phyloP scores from a whole-genome alignment of 176 grass and related monocot genomes.

The Paspalum notatum region DNA sequence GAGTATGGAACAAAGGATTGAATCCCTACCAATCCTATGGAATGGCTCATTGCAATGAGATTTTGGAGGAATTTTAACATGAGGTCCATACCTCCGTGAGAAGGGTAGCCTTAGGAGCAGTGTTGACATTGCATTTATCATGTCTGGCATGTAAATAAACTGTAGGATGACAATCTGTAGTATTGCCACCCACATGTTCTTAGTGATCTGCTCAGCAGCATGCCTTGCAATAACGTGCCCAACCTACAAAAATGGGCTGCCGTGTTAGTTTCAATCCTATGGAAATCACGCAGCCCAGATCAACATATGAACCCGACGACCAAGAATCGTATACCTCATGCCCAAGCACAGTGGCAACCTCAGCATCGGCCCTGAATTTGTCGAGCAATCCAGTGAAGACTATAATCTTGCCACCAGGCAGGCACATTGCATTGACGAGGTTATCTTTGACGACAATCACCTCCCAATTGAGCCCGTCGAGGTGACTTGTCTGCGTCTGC shows the following conservation, averaged over 20 bases:
- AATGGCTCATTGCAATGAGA: too few species aligned
- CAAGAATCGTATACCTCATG: constrained; percentile 73
- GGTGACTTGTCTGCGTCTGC: constrained; percentile 55
- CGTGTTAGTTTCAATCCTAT: constrained; percentile 17
- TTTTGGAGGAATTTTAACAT: too few species aligned
- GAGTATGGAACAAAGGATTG: too few species aligned
- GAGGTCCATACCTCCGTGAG: constrained; percentile 86
- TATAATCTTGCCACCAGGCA: constrained; percentile 91
- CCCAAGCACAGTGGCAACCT: constrained; percentile 81
- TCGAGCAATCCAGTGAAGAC: constrained; percentile 87
- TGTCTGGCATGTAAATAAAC: constrained; percentile 91
- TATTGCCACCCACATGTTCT: constrained; percentile 63
- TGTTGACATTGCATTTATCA: constrained; percentile 73
- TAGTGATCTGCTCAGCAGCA: constrained; percentile 71
- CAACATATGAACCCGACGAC: not conserved
- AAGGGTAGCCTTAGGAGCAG: constrained; percentile 83
- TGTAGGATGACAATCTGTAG: constrained; percentile 77
- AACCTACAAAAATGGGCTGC: constrained; percentile 49
- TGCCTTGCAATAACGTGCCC: constrained; percentile 85
- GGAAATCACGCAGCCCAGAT: not conserved
- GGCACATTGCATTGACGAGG: constrained; percentile 75
- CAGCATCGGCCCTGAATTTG: constrained; percentile 75
- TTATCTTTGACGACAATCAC: constrained; percentile 82
- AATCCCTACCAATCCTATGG: too few species aligned
- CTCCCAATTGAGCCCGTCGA: constrained; percentile 91